Percentiles rank a stretch among this genome's conserved stretches.
Evolutionary conservation across 1,284 basidiomycete species (phyloP).

Genomic region (Trichosporon sp.): DNA sequence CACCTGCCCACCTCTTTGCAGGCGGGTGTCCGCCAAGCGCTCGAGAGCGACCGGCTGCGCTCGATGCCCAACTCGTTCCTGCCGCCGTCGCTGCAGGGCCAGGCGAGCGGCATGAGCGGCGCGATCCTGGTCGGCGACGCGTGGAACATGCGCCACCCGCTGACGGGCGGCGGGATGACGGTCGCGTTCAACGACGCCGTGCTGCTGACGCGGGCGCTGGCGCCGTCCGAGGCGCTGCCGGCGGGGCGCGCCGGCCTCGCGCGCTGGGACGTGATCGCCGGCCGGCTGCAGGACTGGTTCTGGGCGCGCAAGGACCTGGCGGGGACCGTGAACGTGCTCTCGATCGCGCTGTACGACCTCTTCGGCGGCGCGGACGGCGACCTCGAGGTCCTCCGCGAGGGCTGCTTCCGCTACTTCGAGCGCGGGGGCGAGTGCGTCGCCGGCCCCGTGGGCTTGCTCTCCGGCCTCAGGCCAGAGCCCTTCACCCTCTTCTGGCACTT

Average conservation of each 20-base stretch:
- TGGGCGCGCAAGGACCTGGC: slow-evolving; percentile 76
- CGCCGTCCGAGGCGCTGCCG: slow-evolving; percentile 34
- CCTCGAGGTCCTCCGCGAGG: slow-evolving; percentile 77
- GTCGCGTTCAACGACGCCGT: slow-evolving; percentile 83
- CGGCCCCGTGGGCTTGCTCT: slow-evolving; percentile 81
- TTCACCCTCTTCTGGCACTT: slow-evolving; percentile 82
- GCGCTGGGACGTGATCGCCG: slow-evolving; percentile 63
- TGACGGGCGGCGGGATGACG: slow-evolving; percentile 96
- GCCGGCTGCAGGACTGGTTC: slow-evolving; percentile 67
- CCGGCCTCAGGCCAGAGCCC: slow-evolving; percentile 67
- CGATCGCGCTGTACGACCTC: slow-evolving; percentile 83
- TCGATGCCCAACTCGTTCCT: slow-evolving; percentile 97
- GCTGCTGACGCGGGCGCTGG: slow-evolving; percentile 62
- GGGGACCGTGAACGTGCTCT: slow-evolving; percentile 83
- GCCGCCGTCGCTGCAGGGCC: slow-evolving; percentile 75
- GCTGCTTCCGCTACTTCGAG: slow-evolving; percentile 98
- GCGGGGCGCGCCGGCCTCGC: slow-evolving; percentile 45
- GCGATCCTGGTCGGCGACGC: slow-evolving; percentile 88
- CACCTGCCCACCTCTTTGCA: slow-evolving; percentile 71
- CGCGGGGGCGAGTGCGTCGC: slow-evolving; percentile 81
- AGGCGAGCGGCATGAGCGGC: slow-evolving; percentile 55
- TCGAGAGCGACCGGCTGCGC: slow-evolving; percentile 68
- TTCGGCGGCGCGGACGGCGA: slow-evolving; percentile 68
- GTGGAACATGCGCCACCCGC: slow-evolving; percentile 98
- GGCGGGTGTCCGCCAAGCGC: slow-evolving; percentile 58